A percentile compares a stretch with the other conserved stretches of the same genome.
Conservation (phyloP, 1,284 basidiomycete genomes). For the Salmacisia buchloeana region DNA sequence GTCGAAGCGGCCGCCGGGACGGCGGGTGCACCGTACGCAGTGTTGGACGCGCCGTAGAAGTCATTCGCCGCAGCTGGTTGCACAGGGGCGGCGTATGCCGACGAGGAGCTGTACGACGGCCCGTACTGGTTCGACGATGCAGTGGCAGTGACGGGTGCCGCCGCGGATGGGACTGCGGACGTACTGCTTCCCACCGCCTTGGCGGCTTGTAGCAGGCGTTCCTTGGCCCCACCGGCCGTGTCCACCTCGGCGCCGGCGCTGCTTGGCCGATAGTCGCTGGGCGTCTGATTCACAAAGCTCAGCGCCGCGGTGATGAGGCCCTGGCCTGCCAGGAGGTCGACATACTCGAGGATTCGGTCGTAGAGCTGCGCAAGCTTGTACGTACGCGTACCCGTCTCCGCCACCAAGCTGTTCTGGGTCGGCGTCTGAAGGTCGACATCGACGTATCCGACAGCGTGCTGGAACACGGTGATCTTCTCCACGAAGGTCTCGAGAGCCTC, state of each 20-base stretch:
- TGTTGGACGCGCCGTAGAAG: conserved; percentile 8
- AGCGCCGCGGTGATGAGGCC: conserved; percentile 79
- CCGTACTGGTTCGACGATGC: conserved; percentile 3
- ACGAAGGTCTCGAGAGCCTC: conserved; percentile 87
- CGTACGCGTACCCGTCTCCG: conserved; percentile 59
- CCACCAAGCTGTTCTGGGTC: conserved; percentile 52
- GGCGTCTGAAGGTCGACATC: conserved; percentile 67
- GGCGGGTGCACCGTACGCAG: conserved; percentile 17
- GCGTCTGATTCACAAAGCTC: conserved; percentile 73
- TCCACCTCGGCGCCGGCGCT: conserved; percentile 10
- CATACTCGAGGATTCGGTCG: conserved; percentile 92
- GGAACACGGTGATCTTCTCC: conserved; percentile 94
- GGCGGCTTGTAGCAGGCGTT: conserved; percentile 17
- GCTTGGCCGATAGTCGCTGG: conserved; percentile 63
- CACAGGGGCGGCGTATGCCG: conserved; percentile 8
- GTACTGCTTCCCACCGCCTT: conserved; percentile 5
- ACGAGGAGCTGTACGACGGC: background rate
- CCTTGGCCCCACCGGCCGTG: conserved; percentile 18
- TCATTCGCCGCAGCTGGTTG: background rate
- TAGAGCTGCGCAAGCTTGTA: conserved; percentile 84
- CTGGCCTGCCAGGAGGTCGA: conserved; percentile 82
- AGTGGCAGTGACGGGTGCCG: conserved; percentile 13
- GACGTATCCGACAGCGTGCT: conserved; percentile 77
- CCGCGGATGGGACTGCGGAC: conserved; percentile 14
- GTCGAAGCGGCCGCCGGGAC: background rate